Evolutionary conservation across 352 stramenopile species (phyloP).

Genomic region (Peronospora belbahrii): DNA sequence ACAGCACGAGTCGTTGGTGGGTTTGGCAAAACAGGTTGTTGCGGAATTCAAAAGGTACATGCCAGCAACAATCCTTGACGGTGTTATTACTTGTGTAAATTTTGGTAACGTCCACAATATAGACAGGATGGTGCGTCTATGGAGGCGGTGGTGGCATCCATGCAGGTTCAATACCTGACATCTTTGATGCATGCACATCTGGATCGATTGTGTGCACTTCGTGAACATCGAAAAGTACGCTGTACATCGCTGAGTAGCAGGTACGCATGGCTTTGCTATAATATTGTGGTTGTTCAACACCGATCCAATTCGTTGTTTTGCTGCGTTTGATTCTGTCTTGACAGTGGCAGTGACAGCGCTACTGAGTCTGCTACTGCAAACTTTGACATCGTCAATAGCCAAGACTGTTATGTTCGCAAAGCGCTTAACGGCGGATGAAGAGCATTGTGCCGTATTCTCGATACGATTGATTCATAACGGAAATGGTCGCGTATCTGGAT

Average conservation of each 20-base stretch:
- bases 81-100: not conserved
- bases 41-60: conserved; percentile 11
- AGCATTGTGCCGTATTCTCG: not conserved
- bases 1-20: conserved; percentile 9
- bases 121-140: conserved; percentile 8
- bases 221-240: conserved; percentile 1
- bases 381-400: not conserved
- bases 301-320: not conserved
- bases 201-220: conserved; percentile 4
- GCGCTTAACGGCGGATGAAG: not conserved
- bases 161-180: conserved; percentile 10
- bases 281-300: not conserved
- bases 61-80: not conserved
- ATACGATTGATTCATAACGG: too few relatives aligned
- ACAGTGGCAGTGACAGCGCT: conserved; percentile 2
- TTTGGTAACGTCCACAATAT: not conserved
- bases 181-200: conserved; percentile 8
- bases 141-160: conserved; percentile 11
- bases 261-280: conserved; percentile 1
- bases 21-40: conserved; percentile 5
- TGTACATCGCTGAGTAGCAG: conserved; percentile 1
- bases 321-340: not conserved
- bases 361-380: not conserved
- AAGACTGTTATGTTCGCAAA: not conserved
- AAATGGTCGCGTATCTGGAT: not conserved